Percentiles rank a stretch among this genome's conserved stretches.
These are phyloP conservation scores for Amorphotheca resinae DNA, from an alignment of 495 filamentous ascomycete species.

Conservation along the genomic window DNA sequence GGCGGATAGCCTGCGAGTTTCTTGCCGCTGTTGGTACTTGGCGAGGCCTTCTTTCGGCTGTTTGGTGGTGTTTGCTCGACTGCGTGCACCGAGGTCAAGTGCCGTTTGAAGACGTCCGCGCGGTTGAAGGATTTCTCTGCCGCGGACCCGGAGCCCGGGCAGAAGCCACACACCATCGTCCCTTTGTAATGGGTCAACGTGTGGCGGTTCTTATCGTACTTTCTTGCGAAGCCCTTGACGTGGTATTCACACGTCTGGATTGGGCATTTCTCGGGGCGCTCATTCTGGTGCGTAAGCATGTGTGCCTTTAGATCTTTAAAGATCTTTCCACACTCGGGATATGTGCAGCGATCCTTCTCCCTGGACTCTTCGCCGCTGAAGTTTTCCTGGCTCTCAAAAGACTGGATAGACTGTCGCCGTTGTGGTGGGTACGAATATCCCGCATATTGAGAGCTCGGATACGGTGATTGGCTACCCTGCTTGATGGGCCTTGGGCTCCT, in stretches of 20 bases:
- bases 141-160: constrained; percentile 79
- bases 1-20: constrained; percentile 51
- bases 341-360: constrained; percentile 64
- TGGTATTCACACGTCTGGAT: constrained; percentile 92
- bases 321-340: constrained; percentile 74
- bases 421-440: constrained; percentile 21
- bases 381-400: constrained; percentile 16
- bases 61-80: constrained; percentile 96
- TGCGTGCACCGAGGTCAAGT: constrained; percentile 83
- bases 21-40: constrained; percentile 30
- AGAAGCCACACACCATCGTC: constrained; percentile 98
- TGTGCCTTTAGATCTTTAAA: constrained; percentile 94
- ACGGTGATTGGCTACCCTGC: constrained; percentile 21
- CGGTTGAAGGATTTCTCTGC: constrained; percentile 98
- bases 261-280: constrained; percentile 92
- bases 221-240: constrained; percentile 87
- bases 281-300: constrained; percentile 89
- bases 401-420: constrained; percentile 15
- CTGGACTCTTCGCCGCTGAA: constrained; percentile 49
- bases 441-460: constrained; percentile 21
- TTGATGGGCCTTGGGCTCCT: constrained; percentile 18
- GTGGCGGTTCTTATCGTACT: constrained; percentile 99
- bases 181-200: constrained; percentile 98
- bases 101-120: constrained; percentile 96
- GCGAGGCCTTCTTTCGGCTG: constrained; percentile 58